Percentiles rank a stretch among this genome's conserved stretches.
phyloP scores from a whole-genome alignment of 352 stramenopile genomes.

The Plasmopara muralis region DNA sequence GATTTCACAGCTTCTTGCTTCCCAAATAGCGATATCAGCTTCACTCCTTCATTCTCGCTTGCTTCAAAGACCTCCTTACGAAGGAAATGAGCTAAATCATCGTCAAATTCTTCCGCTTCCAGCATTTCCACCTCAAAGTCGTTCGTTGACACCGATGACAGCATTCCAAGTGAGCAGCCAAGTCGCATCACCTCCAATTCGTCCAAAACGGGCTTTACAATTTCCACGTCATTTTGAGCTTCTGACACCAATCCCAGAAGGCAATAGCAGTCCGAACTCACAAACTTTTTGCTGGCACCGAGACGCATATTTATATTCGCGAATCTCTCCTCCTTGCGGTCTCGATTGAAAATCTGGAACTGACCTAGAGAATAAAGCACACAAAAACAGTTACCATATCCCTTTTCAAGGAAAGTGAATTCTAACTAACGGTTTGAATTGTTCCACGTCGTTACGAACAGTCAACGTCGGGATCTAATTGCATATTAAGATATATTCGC shows the following conservation, averaged over 20 bases:
- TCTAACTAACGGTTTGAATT: no score
- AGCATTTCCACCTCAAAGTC: conserved; percentile 58
- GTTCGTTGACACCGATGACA: conserved; percentile 35
- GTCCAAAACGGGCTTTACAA: conserved; percentile 60
- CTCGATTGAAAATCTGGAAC: conserved; percentile 6
- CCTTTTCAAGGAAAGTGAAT: no score
- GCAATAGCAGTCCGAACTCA: conserved; percentile 42
- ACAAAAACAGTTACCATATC: no score
- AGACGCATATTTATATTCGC: conserved; percentile 13
- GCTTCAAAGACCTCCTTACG: conserved; percentile 39
- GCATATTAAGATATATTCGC: no score
- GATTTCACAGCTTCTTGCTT: conserved; percentile 46
- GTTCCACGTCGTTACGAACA: no score
- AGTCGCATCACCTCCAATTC: conserved; percentile 67
- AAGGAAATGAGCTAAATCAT: conserved; percentile 55
- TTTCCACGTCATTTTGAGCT: conserved; percentile 58
- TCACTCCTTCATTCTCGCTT: conserved; percentile 11
- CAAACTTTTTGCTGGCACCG: conserved; percentile 12
- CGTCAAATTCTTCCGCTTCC: conserved; percentile 47
- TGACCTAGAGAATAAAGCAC: background rate
- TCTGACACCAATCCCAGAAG: conserved; percentile 45
- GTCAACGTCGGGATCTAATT: no score
- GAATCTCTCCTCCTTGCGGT: no score
- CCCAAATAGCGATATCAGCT: conserved; percentile 49
- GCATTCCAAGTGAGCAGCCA: conserved; percentile 43